phyloP scores from a whole-genome alignment of 805 yeast species.

The Candida michaelii region DNA sequence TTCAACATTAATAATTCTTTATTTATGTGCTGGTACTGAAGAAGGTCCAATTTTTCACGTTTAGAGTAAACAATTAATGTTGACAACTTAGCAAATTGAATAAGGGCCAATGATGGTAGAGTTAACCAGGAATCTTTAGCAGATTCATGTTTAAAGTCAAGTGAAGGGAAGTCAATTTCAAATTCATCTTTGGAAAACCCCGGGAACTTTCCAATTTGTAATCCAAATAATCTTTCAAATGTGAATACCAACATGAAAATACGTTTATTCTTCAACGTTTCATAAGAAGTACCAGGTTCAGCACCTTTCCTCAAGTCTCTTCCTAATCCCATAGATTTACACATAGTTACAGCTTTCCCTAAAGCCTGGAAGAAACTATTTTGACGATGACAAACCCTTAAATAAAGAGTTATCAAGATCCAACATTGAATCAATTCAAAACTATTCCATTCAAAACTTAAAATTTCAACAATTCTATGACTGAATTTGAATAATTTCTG shows the following conservation, averaged over 20 bases:
- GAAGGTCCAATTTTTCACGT: slow-evolving; percentile 24
- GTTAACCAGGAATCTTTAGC: slow-evolving; percentile 50
- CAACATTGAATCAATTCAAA: slow-evolving; percentile 44
- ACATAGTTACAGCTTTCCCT: slow-evolving; percentile 36
- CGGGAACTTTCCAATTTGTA: slow-evolving; percentile 51
- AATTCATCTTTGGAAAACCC: slow-evolving; percentile 39
- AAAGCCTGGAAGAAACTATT: slow-evolving; percentile 33
- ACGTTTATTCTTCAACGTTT: slow-evolving; percentile 46
- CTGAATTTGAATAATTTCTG: slow-evolving; percentile 36
- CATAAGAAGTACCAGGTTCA: slow-evolving; percentile 31
- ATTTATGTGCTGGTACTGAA: slow-evolving; percentile 32
- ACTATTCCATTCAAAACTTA: slow-evolving; percentile 44
- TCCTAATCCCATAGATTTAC: slow-evolving; percentile 39
- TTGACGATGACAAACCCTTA: slow-evolving; percentile 40
- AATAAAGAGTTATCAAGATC: slow-evolving; percentile 36
- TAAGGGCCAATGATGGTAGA: slow-evolving; percentile 45
- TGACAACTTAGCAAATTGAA: slow-evolving; percentile 43
- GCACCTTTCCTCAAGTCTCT: slow-evolving; percentile 18
- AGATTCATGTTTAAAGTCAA: slow-evolving; percentile 26
- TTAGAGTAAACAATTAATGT: slow-evolving; percentile 33
- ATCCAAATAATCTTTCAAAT: slow-evolving; percentile 51
- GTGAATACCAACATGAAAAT: slow-evolving; percentile 57
- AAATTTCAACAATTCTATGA: slow-evolving; percentile 28
- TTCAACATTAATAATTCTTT: slow-evolving; percentile 28
- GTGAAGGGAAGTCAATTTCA: slow-evolving; percentile 30